Base-by-base conservation (phyloP, 148 eudicot species). In the Vaccinium macrocarpon region DNA sequence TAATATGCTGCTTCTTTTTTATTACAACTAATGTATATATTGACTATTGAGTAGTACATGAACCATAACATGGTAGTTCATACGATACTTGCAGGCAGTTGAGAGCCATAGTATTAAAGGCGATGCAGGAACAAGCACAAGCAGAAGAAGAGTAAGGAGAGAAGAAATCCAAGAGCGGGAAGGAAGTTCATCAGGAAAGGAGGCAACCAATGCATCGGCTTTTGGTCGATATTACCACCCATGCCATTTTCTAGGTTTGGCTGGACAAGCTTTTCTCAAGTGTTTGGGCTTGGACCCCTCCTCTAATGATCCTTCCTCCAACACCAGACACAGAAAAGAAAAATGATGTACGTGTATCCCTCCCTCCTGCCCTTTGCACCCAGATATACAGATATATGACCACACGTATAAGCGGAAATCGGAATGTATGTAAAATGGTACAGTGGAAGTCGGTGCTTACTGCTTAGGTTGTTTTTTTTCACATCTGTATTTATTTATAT, bases 261-360 rank as follows among this genome's bases (percentile, higher is more conserved):
- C 95, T 21, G 91, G 83, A 88, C 90, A 91, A 89, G 95, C 95
- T 85, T 91, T 92, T 52, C 92, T 92, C 70, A 92, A 90, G 79
- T 92, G 86, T 77, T 42, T 50, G 21, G 86, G 86, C 64, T 78
- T 84, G 66, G 86, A 84, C 59, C 81, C 74, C 48, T 1, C 76
- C 27, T 84, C 82, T 1, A 83, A 62, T 13, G 82, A 84, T 62
- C 71, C 29, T n/a, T 78, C 77, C n/a, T 72, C 82, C 11, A 76
- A 81, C 53, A 75, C 53, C 52, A 81, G 76, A 82, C 35, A 61
- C 25, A 80, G 70, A 48, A 85, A 82, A 76, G 87, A 85, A 14
- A 62, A 53, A 61, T 85, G 72, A 82, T 21, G 72, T 50, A 74
- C n/a, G n/a, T 79, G 82, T 15, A 18, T 76, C 70, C 38, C 56